Conservation (phyloP, 169 alveolate species). For the Babesia divergens region DNA sequence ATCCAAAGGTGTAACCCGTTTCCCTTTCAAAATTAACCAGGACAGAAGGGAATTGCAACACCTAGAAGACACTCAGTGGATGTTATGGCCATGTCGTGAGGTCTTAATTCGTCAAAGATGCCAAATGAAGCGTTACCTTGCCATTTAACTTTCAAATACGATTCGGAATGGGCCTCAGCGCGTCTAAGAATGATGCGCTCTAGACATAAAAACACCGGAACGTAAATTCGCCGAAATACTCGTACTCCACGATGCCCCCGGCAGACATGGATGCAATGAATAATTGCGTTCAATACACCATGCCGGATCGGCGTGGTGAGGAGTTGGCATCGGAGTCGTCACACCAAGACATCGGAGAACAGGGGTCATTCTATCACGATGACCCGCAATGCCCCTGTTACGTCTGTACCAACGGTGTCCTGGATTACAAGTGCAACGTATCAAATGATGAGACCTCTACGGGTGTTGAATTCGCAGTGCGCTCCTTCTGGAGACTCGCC, state of each 20-base stretch:
- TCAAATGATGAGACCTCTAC: conserved; percentile 61
- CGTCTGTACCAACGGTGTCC: conserved; percentile 54
- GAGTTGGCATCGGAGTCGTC: conserved; percentile 40
- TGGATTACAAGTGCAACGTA: conserved; percentile 36
- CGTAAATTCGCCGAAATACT: too few species aligned
- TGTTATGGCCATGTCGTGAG: too few species aligned
- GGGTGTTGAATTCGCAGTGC: conserved; percentile 81
- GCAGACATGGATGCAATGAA: neutral
- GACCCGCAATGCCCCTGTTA: conserved; percentile 65
- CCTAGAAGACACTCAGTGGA: too few species aligned
- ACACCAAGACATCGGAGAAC: conserved; percentile 13
- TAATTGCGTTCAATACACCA: neutral
- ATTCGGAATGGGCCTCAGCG: too few species aligned
- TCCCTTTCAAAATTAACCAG: too few species aligned
- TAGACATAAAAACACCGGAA: too few species aligned
- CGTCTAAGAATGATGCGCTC: neutral
- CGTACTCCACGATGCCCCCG: neutral
- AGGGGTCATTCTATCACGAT: conserved; percentile 45
- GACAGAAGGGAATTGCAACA: too few species aligned
- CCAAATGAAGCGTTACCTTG: too few species aligned
- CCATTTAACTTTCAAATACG: too few species aligned
- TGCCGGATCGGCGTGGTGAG: conserved; percentile 21
- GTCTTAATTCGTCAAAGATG: too few species aligned
- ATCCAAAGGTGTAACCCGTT: too few species aligned
- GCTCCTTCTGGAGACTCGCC: conserved; percentile 86